Conservation (phyloP, 305 asterid genomes). For the Fraxinus baroniana region DNA sequence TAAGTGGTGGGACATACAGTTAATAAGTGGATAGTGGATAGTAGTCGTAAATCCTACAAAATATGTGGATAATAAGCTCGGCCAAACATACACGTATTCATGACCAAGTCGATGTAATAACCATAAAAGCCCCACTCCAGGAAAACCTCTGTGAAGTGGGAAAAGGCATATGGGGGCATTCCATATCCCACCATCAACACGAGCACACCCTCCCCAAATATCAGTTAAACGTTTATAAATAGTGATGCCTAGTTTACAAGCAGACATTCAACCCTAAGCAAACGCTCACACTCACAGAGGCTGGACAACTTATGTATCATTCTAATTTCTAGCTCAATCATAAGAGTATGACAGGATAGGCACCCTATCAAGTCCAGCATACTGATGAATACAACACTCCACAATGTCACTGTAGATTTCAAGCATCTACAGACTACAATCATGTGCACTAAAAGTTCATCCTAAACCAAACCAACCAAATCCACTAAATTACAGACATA, state of each 20-base stretch:
- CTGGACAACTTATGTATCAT: neutral
- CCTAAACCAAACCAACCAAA: neutral
- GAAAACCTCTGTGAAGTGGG: neutral
- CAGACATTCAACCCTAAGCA: neutral
- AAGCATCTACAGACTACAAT: neutral
- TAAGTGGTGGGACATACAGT: neutral
- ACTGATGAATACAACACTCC: neutral
- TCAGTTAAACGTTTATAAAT: neutral
- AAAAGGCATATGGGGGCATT: neutral
- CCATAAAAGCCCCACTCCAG: neutral
- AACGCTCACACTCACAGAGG: neutral
- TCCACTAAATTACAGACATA: neutral
- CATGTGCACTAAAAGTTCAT: neutral
- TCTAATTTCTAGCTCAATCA: neutral
- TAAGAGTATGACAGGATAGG: neutral
- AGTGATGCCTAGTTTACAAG: neutral
- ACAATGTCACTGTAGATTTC: neutral
- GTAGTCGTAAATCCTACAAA: neutral
- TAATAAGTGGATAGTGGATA: neutral
- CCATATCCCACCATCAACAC: neutral
- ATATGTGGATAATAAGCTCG: neutral
- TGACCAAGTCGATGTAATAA: neutral
- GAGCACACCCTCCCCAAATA: neutral
- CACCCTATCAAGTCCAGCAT: neutral
- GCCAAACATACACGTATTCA: neutral